phyloP scores from a whole-genome alignment of 2,329 filamentous ascomycete genomes.

The Ascochyta viciae-villosae region DNA sequence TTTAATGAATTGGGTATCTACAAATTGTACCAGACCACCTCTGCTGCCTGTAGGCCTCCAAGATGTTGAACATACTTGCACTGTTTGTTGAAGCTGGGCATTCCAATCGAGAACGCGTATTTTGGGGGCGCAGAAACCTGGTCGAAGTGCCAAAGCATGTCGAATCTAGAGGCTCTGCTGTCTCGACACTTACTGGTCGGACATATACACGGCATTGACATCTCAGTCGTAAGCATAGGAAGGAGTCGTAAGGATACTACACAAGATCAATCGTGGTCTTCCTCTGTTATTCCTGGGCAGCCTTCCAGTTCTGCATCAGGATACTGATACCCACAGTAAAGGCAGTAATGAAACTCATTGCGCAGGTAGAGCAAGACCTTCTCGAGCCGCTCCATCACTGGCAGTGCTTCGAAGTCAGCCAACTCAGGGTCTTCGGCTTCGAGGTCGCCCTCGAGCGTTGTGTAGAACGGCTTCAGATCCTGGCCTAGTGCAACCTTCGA shows the following conservation, averaged over 20 bases:
- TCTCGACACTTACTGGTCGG: constrained; percentile 5
- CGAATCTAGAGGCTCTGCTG: background rate
- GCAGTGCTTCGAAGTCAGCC: constrained; percentile 76
- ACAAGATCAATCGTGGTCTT: constrained; percentile 71
- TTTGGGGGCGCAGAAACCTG: background rate
- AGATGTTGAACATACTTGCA: background rate
- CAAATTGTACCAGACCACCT: background rate
- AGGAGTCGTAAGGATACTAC: background rate
- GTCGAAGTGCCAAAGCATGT: background rate
- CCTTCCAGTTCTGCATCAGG: constrained; percentile 78
- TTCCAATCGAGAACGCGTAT: background rate
- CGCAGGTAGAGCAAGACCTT: constrained; percentile 74
- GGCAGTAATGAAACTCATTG: constrained; percentile 80
- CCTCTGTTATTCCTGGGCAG: constrained; percentile 86
- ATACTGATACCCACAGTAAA: constrained; percentile 93
- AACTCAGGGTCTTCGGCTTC: constrained; percentile 84
- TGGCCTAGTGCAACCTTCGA: constrained; percentile 73
- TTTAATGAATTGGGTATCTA: constrained; percentile 2
- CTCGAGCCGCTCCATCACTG: constrained; percentile 69
- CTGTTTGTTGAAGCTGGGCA: background rate
- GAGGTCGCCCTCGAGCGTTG: constrained; percentile 68
- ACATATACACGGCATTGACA: background rate
- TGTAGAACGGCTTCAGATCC: constrained; percentile 56
- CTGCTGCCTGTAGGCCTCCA: background rate
- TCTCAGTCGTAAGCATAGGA: background rate